Percentiles rank a stretch among this genome's conserved stretches.
phyloP scores from a whole-genome alignment of 805 yeast genomes.

The Sungouiella thailandica region DNA sequence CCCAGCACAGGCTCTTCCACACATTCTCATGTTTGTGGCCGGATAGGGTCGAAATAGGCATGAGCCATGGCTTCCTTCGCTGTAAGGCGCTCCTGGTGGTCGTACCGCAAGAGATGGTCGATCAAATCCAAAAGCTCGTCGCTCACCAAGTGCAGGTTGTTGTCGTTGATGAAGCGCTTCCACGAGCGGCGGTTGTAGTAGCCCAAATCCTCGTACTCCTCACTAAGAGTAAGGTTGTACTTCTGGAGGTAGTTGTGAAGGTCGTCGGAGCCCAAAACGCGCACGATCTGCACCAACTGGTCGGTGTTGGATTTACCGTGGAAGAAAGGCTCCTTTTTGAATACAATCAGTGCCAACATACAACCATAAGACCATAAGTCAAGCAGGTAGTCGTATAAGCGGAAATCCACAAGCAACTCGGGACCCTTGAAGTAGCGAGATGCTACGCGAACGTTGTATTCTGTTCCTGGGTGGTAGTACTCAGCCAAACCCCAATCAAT shows the following conservation, averaged over 20 bases:
- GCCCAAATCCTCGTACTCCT: conserved; percentile 76
- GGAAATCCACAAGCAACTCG: conserved; percentile 75
- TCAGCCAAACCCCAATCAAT: conserved; percentile 97
- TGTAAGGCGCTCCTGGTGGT: conserved; percentile 82
- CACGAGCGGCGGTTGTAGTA: conserved; percentile 64
- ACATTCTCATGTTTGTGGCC: no score
- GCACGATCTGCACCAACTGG: conserved; percentile 84
- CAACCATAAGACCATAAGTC: conserved; percentile 93
- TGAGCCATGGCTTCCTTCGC: conserved; percentile 87
- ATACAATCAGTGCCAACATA: conserved; percentile 83
- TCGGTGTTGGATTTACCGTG: conserved; percentile 90
- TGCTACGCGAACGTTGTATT: conserved; percentile 88
- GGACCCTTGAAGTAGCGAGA: conserved; percentile 92
- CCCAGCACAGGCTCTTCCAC: no score
- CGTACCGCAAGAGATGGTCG: conserved; percentile 71
- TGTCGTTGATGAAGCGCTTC: conserved; percentile 54
- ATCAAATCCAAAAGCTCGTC: conserved; percentile 63
- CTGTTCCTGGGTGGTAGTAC: conserved; percentile 84
- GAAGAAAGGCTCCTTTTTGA: conserved; percentile 87
- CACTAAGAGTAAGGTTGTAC: conserved; percentile 64
- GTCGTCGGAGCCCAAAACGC: conserved; percentile 81
- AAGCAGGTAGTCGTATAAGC: conserved; percentile 81
- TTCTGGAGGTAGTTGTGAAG: conserved; percentile 60
- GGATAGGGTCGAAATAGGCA: conserved; percentile 48
- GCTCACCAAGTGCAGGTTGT: conserved; percentile 47